phyloP scores from a whole-genome alignment of 305 asterid genomes.

The Solanum hybrid region DNA sequence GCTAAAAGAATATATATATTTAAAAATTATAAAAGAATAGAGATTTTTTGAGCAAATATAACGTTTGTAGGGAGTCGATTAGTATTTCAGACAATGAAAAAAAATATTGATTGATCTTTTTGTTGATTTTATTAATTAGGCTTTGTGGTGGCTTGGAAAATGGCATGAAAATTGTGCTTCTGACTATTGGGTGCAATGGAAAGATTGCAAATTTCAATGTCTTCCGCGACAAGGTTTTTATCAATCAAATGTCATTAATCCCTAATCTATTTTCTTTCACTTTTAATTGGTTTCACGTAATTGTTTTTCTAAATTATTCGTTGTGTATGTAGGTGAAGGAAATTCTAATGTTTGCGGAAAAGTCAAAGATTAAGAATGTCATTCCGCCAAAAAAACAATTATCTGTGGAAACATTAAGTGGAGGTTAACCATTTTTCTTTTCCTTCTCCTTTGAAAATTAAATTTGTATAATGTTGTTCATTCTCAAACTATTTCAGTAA shows the following conservation, averaged over 20 bases:
- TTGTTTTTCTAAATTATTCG: not conserved
- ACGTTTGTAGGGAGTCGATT: not conserved
- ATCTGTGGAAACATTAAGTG: not conserved
- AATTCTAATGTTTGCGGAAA: not conserved
- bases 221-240: not conserved
- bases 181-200: not conserved
- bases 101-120: not conserved
- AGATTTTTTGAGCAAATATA: not conserved
- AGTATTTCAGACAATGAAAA: not conserved
- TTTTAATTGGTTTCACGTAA: not conserved
- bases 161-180: not conserved
- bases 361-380: not conserved
- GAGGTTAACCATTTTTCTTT: not conserved
- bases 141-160: not conserved
- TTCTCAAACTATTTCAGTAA: not conserved
- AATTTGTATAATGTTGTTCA: not conserved
- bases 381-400: not conserved
- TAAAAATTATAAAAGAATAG: not conserved
- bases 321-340: not conserved
- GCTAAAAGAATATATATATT: not conserved
- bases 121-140: not conserved
- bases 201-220: not conserved
- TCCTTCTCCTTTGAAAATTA: not conserved
- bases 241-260: not conserved
- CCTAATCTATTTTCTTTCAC: not conserved